Evolutionary conservation across 2,329 filamentous ascomycete genomes (phyloP), one percentile per base, ranked within the genome.

Genomic region (Diaporthe destruens): DNA sequence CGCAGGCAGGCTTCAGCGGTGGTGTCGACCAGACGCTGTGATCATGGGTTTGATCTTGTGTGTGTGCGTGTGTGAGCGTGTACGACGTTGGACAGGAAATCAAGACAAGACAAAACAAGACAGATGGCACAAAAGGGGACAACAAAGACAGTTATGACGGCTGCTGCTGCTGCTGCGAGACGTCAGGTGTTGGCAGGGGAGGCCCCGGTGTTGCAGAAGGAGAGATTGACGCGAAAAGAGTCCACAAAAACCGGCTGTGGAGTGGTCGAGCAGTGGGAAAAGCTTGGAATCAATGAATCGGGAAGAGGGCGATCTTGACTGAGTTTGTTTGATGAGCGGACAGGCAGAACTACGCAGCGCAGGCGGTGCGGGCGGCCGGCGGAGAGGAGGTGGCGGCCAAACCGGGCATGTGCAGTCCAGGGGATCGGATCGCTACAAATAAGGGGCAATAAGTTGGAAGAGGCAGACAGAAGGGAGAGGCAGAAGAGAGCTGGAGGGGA

Each of bases 211-310:
- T 36, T 65, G 61, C 61, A 51, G 32, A 66, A 29, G 20, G 61
- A 66, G 44, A 51, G 61, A 65, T 65, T 51, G 61, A 53, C 32
- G n/a, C 61, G 47, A 53, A 32, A 51, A 47, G 47, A 66, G 47
- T 39, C 61, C 61, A 66, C 61, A 53, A 66, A 66, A 53, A 6
- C 61, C 61, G 47, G 61, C 47, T 66, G 61, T 66, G 61, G 61
- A 39, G 61, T 66, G 47, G 47, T 66, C 47, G 61, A 66, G 61
- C 61, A 53, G 47, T 66, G 44, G 61, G 14, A 36, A 65, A 65
- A 51, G 61, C 61, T 51, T 65, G 61, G 61, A 65, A 65, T 49
- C 20, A 65, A 65, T 65, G 61, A 65, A 65, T 65, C 61, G 61
- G 61, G 47, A 66, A 66, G 61, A 66, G 47, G 47, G 32, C 47